These are phyloP conservation scores for Turnera subulata DNA, from an alignment of 345 rosid genomes.

Conservation along the genomic window DNA sequence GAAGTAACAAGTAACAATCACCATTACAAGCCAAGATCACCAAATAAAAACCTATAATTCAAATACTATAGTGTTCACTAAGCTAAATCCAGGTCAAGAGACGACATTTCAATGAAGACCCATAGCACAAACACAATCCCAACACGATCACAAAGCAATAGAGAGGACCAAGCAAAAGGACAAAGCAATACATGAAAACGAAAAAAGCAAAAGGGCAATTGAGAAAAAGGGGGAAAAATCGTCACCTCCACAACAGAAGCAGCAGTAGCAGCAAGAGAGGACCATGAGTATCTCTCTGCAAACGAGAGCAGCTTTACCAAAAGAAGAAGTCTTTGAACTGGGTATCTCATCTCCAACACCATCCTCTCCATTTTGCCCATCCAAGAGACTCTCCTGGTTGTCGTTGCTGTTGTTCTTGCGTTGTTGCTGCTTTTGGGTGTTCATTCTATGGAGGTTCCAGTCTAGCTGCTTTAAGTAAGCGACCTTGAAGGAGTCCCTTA, in stretches of 20 bases:
- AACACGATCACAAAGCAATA: no score
- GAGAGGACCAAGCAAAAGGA: not conserved
- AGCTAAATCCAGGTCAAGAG: no score
- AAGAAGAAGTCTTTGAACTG: no score
- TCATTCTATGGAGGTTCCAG: constrained; percentile 56
- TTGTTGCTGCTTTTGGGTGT: constrained; percentile 22
- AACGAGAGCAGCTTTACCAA: constrained; percentile 14
- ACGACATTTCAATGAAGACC: no score
- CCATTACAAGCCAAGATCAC: no score
- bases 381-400: not conserved
- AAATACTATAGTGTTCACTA: no score
- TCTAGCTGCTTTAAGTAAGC: constrained; percentile 41
- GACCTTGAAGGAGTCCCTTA: constrained; percentile 63
- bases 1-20: no score
- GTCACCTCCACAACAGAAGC: constrained; percentile 59
- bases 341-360: not conserved
- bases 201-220: not conserved
- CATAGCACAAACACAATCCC: no score
- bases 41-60: no score
- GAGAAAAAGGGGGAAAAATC: not conserved
- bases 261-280: constrained; percentile 49
- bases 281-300: constrained; percentile 35
- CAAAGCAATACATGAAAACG: not conserved
- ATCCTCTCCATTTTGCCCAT: not conserved
- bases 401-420: constrained; percentile 16